Evolutionary conservation across 441 rosid genomes (phyloP), one percentile per base, ranked within the genome.

Genomic region (Brassica balearica): DNA sequence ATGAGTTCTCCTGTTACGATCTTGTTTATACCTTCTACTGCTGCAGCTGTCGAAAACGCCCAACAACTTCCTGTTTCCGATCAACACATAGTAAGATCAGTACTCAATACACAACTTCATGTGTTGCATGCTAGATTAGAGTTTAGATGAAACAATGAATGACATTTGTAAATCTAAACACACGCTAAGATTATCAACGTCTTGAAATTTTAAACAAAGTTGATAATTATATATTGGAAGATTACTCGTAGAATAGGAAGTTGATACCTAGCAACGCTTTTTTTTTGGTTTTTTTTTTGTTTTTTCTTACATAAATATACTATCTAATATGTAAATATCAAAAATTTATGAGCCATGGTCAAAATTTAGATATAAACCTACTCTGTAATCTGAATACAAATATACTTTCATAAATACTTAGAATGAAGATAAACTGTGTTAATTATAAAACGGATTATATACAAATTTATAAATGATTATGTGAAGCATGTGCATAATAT

Each of bases 21-120:
- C 86, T 89, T 82, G 84, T 89, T 90, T 68, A 90, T 80, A 25
- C 95, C 91, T 84, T 90, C 95, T 9, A 90, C 89, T 0, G 91
- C 89, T 0, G 88, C 93, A 1, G 84, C 38, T 8, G 93, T 89
- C 9, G 95, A 90, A 68, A 90, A 90, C 12, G 95, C 95, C 95
- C 95, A 90, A 81, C 93, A 90, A 77, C 95, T 90, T 77, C 95
- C 95, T 90, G 90, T 36, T 64, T 8, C 75, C 0, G n/a, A 68
- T 34, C 38, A 65, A 68, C 41, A 72, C 56, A 59, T 22, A 1
- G 34, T 59, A n/a, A 61, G 14, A 48, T 76, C 46, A 69, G 5
- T 51, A 34, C 29, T 3, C 48, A 11, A 11, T 23, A 14, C 62
- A 63, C 66, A 38, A 66, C 48, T 53, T 43, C 71, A 64, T 77